Base-by-base conservation (phyloP, 257 asterid species). In the Solanum medicagineum region DNA sequence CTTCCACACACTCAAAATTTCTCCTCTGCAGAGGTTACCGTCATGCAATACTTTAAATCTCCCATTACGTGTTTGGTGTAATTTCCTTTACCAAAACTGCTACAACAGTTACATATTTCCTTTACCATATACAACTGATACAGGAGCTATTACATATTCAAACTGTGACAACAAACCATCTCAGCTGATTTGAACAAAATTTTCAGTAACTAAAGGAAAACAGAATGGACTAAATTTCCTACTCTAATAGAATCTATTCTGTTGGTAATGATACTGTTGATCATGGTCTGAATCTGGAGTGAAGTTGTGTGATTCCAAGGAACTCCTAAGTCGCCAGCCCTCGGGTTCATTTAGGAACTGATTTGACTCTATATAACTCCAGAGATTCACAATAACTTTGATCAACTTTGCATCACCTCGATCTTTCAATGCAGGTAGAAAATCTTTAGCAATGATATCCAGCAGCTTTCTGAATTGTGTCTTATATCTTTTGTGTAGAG, bases 381-480 rank as follows among this genome's bases (percentile, higher is more conserved):
- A 85, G 56, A 96, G 77, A 55, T 90, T 87, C 70, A 44, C 81
- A 53, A 85, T 87, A 51, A 88, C 92, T 86, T 63, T 87, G 87
- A 45, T 85, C 88, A 92, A 83, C 66, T 88, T 92, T 1, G 89
- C 85, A 84, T 93, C 92, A 4, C 88, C 92, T 11, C n/a, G 83
- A 26, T 87, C 93, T 86, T 89, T 82, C 73, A 93, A 57, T 10
- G 94, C 92, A 11, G 81, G 86, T 68, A 94, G 51, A 85, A 93
- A 96, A 47, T 94, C 93, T 8, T 80, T 87, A 12, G 87, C 88
- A 66, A 95, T 87, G 17, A 94, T 86, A 14, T 26, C 71, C 44
- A 96, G 26, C 70, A 96, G 70, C 88, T 96, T 96, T 90, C 87
- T 92, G 85, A 95, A 94, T 80, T 96, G 97, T 65, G 69, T 87